phyloP scores from a whole-genome alignment of 1,284 basidiomycete genomes.

The Papiliotrema flavescens region DNA sequence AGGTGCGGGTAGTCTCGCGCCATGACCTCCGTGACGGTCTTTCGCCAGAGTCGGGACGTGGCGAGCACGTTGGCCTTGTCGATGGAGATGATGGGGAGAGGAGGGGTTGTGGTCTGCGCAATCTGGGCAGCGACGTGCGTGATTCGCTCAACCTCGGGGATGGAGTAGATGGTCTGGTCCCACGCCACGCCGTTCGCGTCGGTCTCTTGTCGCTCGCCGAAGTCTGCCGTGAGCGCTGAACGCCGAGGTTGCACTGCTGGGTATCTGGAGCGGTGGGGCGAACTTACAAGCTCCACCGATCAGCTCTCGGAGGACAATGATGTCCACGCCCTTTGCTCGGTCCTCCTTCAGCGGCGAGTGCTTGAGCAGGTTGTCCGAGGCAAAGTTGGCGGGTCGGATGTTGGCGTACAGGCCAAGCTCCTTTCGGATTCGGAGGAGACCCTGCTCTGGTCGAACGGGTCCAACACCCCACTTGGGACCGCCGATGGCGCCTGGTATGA shows the following conservation, averaged over 20 bases:
- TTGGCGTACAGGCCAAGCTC: constrained; percentile 93
- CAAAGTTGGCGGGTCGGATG: constrained; percentile 94
- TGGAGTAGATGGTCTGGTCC: constrained; percentile 91
- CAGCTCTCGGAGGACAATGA: constrained; percentile 93
- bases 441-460: constrained; percentile 91
- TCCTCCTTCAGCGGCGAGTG: constrained; percentile 91
- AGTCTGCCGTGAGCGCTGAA: constrained; percentile 59
- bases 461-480: constrained; percentile 98
- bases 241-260: too few species aligned
- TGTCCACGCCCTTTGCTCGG: constrained; percentile 79
- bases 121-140: constrained; percentile 94
- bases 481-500: constrained; percentile 75
- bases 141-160: constrained; percentile 87
- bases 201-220: constrained; percentile 87
- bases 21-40: constrained; percentile 79
- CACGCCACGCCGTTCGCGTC: constrained; percentile 65
- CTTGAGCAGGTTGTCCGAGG: constrained; percentile 80
- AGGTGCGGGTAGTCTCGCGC: constrained; percentile 81
- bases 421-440: constrained; percentile 88
- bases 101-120: constrained; percentile 76
- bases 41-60: constrained; percentile 90
- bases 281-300: constrained; percentile 67
- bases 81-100: constrained; percentile 84
- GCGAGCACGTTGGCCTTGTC: constrained; percentile 99
- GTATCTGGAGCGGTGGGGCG: too few species aligned